Conservation (phyloP, 2,329 filamentous ascomycete genomes). For the Hirsutella minnesotensis region DNA sequence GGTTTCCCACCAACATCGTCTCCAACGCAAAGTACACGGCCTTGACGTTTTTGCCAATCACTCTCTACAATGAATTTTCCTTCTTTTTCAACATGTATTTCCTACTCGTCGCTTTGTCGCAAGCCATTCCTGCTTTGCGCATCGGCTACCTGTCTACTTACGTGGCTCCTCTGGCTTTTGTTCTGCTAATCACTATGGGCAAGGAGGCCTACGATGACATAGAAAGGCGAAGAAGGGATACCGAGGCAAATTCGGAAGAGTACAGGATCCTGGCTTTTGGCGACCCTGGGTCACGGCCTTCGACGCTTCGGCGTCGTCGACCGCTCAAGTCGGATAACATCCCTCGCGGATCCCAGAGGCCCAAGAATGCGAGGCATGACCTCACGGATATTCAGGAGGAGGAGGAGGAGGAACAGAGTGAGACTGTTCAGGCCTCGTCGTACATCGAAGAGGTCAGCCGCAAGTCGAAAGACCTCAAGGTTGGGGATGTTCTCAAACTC, state of each 20-base stretch:
- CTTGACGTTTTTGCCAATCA: conserved; percentile 85
- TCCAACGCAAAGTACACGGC: conserved; percentile 98
- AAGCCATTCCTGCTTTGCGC: conserved; percentile 76
- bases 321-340: conserved; percentile 31
- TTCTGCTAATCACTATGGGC: conserved; percentile 80
- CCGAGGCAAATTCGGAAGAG: conserved; percentile 85
- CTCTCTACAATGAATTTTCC: conserved; percentile 96
- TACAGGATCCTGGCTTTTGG: conserved; percentile 70
- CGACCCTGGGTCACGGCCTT: conserved; percentile 31
- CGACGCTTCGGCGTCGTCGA: conserved; percentile 24
- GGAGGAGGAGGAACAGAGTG: conserved; percentile 48
- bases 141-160: conserved; percentile 96
- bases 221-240: conserved; percentile 70
- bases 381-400: conserved; percentile 60
- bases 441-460: conserved; percentile 57
- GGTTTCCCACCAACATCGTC: conserved; percentile 81
- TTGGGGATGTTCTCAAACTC: conserved; percentile 91
- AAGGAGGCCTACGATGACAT: conserved; percentile 97
- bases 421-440: conserved; percentile 29
- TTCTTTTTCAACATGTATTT: conserved; percentile 99
- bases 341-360: conserved; percentile 18
- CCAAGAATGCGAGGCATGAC: conserved; percentile 18
- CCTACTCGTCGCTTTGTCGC: conserved; percentile 84
- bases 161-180: conserved; percentile 82
- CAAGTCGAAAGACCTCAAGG: conserved; percentile 78